A percentile compares a stretch with the other conserved stretches of the same genome.
phyloP scores from a whole-genome alignment of 2,329 filamentous ascomycete species.

The Fusarium sambucinum region DNA sequence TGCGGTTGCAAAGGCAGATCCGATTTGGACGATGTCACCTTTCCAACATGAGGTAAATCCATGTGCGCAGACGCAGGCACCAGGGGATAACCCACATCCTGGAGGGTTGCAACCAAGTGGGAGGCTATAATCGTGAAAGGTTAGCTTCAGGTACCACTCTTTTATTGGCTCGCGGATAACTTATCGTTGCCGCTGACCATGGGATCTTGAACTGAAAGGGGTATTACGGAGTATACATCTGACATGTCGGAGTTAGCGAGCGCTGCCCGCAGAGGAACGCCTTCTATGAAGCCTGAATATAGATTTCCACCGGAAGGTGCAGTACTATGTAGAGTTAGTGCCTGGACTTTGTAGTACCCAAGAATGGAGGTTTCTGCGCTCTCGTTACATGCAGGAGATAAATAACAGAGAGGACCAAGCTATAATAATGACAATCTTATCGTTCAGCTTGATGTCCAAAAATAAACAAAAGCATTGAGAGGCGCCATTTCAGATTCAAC shows the following conservation, averaged over 20 bases:
- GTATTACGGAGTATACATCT: conserved; percentile 3
- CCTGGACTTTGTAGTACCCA: not conserved
- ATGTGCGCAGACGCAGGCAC: conserved; percentile 27
- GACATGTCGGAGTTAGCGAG: conserved; percentile 24
- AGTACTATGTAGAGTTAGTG: not conserved
- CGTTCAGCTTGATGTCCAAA: not conserved
- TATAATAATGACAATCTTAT: not conserved
- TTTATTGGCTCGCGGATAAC: conserved; percentile 57
- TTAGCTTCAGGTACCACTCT: conserved; percentile 56
- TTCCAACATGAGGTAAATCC: conserved; percentile 33
- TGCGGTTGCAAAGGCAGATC: conserved; percentile 39
- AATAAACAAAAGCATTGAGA: not conserved
- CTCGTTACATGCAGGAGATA: not conserved
- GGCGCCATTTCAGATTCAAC: not conserved
- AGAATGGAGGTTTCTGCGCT: not conserved
- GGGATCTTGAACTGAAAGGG: conserved; percentile 22
- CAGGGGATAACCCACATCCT: conserved; percentile 29
- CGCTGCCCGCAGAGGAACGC: conserved; percentile 28
- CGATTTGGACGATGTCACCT: conserved; percentile 47
- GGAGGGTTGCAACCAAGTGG: conserved; percentile 30
- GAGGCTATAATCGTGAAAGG: conserved; percentile 34
- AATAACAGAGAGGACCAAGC: not conserved
- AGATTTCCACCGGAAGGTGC: not conserved
- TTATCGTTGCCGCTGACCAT: conserved; percentile 27
- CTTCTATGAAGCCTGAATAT: conserved; percentile 11